Base-by-base conservation (phyloP, 495 filamentous ascomycete species). In the Hypomontagnella submonticulosa region DNA sequence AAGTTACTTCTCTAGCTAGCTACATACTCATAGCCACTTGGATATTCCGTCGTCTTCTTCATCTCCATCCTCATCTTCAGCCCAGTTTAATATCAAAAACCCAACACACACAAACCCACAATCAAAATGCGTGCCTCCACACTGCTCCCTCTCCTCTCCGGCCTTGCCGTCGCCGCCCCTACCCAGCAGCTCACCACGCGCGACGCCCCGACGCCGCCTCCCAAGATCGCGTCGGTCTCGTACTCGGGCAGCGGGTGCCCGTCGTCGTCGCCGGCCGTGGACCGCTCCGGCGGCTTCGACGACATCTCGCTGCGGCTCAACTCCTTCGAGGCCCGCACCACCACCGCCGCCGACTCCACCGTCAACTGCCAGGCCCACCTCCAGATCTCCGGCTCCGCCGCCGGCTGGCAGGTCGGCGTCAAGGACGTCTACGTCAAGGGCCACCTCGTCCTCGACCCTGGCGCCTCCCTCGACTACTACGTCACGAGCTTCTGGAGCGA, bases 371-470 rank as follows among this genome's bases (percentile, higher is more conserved):
- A 81, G 65, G 68, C 70, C 1, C 77, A 80, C 56, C 55, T 81
- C 36, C 64, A 74, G 46, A 67, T 73, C 18, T 38, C 66, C 12
- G 76, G 76, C 19, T 57, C 68, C 13, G 63, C 66, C 27, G 53
- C 75, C 2, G 79, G 79, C n/a, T 81, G 79, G 79, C 79, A 81
- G 73, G 67, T 78, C 20, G 72, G 74, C 20, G 57, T 81, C 53
- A 65, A 61, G 41, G 64, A 71, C 56, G 77, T 75, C 40, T 50
- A 18, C 36, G 71, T 80, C 44, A 60, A 56, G 15, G 76, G 77
- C n/a, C 76, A 73, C 44, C 49, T 75, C 6, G 63, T 69, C 1
- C 72, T 81, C 5, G 57, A 63, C 34, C 73, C 79, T 0, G 75
- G 74, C 41, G 73, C 76, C 0, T 20, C 38, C 1, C 47, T 81